Evolutionary conservation across 23 red algal species (phyloP), one percentile per base, ranked within the genome.

Genomic region (Pyropia haitanensis): DNA sequence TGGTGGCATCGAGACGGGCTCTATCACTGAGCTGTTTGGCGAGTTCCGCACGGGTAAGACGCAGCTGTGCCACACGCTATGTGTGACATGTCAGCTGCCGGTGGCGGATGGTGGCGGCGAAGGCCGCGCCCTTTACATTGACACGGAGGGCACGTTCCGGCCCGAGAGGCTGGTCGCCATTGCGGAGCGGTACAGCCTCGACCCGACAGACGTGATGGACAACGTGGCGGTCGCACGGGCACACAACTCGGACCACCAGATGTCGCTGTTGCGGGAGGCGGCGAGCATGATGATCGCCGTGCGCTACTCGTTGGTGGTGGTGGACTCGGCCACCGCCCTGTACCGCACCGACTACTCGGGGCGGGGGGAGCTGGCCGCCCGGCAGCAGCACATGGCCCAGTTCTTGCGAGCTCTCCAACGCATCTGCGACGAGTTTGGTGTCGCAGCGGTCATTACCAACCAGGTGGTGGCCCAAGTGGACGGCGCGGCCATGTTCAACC

Each of bases 401-500:
- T 97, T 97, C 61, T 74, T 97, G 72, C 85, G 93, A 18, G 75
- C 67, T 30, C 56, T 97, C 34, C 93, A 97, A 66, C 68, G 81
- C 10, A 85, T 97, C 22, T 80, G 80, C 49, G 93, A 97, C 76
- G 93, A 97, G 67, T 97, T 97, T 77, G 93, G 93, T 24, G 81
- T 88, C 31, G 93, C 93, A 3, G 85, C 88, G 5, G 84, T 97
- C 25, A 97, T 97, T 20, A 97, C 93, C 26, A 97, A 97, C 52
- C 93, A 97, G 67, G 93, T 97, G 16, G 93, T 97, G 19, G 93
- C 93, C 18, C 85, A 97, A 79, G 83, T 88, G 3, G 93, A 97
- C 67, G 89, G 89, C 26, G 89, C 79, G n/a, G 93, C 93, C 28
- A 97, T 97, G 93, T 89, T 97, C 57, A 76, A 69, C 21, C 74